These are phyloP conservation scores for Lasiosphaeriaceae sp. DNA, from an alignment of 495 filamentous ascomycete genomes.

Conservation along the genomic window DNA sequence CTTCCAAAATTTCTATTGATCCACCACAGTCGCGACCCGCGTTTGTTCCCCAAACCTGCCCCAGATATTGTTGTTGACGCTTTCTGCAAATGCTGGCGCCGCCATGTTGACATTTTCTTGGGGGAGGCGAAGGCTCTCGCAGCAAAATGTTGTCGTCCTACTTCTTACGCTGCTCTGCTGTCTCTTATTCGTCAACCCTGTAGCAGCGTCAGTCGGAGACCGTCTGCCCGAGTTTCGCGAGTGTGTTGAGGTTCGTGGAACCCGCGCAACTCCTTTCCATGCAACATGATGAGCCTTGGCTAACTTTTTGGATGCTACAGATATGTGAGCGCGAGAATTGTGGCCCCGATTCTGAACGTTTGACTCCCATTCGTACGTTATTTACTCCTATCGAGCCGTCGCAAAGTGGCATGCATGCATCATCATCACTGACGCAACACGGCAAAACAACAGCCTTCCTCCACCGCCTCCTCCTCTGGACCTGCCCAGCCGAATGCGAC, in stretches of 20 bases:
- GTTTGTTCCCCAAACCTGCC: neutral
- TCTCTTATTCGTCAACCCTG: constrained; percentile 44
- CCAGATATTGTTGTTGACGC: neutral
- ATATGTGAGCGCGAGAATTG: constrained; percentile 82
- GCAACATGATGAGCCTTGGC: neutral
- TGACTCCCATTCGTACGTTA: constrained; percentile 51
- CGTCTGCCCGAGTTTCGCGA: constrained; percentile 81
- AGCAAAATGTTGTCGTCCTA: neutral
- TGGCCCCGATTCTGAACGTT: constrained; percentile 34
- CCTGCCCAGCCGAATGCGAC: constrained; percentile 90
- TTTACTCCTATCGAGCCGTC: constrained; percentile 2
- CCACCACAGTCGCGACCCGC: neutral
- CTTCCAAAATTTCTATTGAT: too few species aligned
- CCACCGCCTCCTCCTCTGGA: constrained; percentile 70
- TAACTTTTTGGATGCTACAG: constrained; percentile 41
- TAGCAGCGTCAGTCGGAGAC: constrained; percentile 76
- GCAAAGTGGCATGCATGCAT: neutral
- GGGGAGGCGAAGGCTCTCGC: constrained; percentile 9
- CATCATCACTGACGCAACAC: neutral
- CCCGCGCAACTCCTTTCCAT: neutral
- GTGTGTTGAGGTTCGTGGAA: constrained; percentile 70
- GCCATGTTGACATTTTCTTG: constrained; percentile 14
- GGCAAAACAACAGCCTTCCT: constrained; percentile 49
- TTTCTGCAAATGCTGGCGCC: constrained; percentile 6
- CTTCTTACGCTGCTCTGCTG: constrained; percentile 24